Base-by-base conservation (phyloP, 257 asterid species). In the Primulina eburnea region DNA sequence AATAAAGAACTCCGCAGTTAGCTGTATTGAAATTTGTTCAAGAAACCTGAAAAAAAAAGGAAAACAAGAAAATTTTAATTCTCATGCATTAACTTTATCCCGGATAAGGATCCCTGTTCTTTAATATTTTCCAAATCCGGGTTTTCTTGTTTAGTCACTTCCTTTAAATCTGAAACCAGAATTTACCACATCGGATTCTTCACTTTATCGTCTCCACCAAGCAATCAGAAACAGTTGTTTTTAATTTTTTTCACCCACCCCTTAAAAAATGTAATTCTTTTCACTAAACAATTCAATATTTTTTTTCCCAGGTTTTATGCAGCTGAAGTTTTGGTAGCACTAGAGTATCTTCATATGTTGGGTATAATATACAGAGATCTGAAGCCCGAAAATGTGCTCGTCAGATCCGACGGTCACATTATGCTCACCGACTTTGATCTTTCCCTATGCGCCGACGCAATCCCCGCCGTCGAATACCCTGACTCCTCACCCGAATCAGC, bases 361-460 rank as follows among this genome's bases (percentile, higher is more conserved):
- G 97, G 97, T 64, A 89, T 90, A 56, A 84, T 92, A 18, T 92
- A 92, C 88, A 83, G 97, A 71, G 97, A 92, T 67, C 75, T 92
- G 8, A 92, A 92, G 76, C 97, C 97, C 6, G 97, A 92, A 77
- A 92, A 92, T 77, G 96, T 92, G 68, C 64, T 92, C 60, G 96
- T 92, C n/a, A 72, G 96, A 86, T 84, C 96, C 37, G 97, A 90
- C 79, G 97, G 97, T 20, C 97, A 90, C 84, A 90, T 90, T 64
- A 87, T 90, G 97, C 85, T 90, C 35, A 90, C 96, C 9, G 97
- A 90, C 63, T 89, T 90, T 62, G 97, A 90, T 67, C 92, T 87
- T 14, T 89, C 93, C 18, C 91, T 92, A 12, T 85, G 96, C 86
- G 84, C 97, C 24, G 85, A 92, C 74, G 83, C 95, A 63, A 81